Base-by-base conservation (phyloP, 2,329 filamentous ascomycete species). In the Xylaria multiplex region DNA sequence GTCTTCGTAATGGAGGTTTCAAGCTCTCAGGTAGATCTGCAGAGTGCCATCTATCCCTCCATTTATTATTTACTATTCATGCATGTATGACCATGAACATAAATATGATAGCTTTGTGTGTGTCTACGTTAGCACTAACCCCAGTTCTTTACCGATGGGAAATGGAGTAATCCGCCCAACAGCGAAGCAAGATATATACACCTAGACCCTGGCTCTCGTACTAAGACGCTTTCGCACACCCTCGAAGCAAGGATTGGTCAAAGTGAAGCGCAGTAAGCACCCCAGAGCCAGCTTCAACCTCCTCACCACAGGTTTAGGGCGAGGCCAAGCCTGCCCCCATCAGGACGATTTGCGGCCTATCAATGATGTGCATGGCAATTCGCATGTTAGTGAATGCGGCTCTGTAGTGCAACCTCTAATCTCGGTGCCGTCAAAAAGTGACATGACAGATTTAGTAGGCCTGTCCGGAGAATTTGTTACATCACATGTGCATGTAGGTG, bases 1-100 rank as follows among this genome's bases (percentile, higher is more conserved):
- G 13, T 50, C 37, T 46, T 50, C 30, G 45, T 19, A 52, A 52
- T n/a, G 46, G 56, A 9, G 42, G 9, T 42, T 32, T 13, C 30
- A 19, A 42, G 52, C 19, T 14, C 9, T 66, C 59, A 45, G 59
- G 59, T 35, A 58, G 48, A 42, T 49, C 32, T 66, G 58, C 59
- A 58, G 59, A 49, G 37, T 16, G 19, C 13, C 30, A 35, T 42
- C 16, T 19, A 16, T 6, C n/a, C 19, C 40, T 55, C 16, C 6
- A 13, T 19, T n/a, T 8, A 11, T 40, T 40, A 40, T 40, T 14
- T 13, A 30, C 30, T 30, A 37, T 59, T 49, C 40, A 45, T 59
- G 40, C 30, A 64, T 46, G 27, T 14, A 42, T 42, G 8, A 22
- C 9, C 19, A 54, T 49, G 32, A 43, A 55, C 55, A 59, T 59